Base-by-base conservation (phyloP, 1,284 basidiomycete species). In the Ceratobasidium sp. region DNA sequence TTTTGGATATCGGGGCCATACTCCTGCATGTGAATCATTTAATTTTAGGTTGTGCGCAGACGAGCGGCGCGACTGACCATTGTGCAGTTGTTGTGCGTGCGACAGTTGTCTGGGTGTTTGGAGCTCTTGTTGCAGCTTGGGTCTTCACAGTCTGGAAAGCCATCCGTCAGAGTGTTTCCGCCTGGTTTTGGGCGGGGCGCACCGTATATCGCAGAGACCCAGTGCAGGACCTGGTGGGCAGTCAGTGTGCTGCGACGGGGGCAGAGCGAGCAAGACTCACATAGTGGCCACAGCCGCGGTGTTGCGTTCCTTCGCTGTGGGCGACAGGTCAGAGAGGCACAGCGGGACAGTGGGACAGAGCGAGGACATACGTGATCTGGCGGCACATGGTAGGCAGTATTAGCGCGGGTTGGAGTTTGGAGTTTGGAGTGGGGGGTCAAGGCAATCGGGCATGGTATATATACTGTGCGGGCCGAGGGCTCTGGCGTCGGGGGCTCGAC, bases 221-320 rank as follows among this genome's bases (percentile, higher is more conserved):
- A 69, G 40, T 69, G 66, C 23, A 58, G 42, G n/a, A 69, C 66
- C 66, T 69, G 42, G 30, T 18, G 18, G 11, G 28, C 51, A 28
- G 49, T 38, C 33, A 44, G 51, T 30, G 23, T 56, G 21, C 9
- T n/a, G 21, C 21, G 9, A 63, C 33, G 73, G 75, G 69, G 60
- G 28, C 59, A 33, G 56, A 36, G 38, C 16, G 6, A n/a, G 64
- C 53, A 63, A 67, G 16, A 44, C 73, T 71, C 81, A 87, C 84
- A 84, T 86, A 83, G 85, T 78, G 74, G 40, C 90, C 90, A 79
- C 90, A 92, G 77, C 87, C 88, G 77, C 74, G 73, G 74, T 88
- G 84, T 81, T 87, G 86, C 75, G 86, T 88, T 73, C 90, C 91
- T 85, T 91, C 88, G 77, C 91, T 92, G 81, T 56, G 33, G 30